A percentile compares a stretch with the other conserved stretches of the same genome.
phyloP scores from a whole-genome alignment of 2,329 filamentous ascomycete genomes.

The Diaporthe citrichinensis region DNA sequence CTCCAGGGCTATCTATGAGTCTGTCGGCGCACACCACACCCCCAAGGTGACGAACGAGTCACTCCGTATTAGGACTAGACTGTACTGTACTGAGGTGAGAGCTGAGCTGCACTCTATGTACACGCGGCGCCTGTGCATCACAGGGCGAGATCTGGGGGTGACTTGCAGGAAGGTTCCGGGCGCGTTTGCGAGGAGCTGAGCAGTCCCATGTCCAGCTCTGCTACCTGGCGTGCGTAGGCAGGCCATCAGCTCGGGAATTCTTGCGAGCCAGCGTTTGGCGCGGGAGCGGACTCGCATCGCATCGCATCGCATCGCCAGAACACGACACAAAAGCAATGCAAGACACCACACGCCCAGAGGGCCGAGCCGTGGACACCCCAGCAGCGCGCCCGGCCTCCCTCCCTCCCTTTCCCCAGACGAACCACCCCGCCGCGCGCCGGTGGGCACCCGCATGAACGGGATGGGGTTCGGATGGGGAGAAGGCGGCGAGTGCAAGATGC shows the following conservation, averaged over 20 bases:
- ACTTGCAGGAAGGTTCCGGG: background rate
- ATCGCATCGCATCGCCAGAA: background rate
- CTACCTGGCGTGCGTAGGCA: background rate
- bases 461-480: slow-evolving; percentile 10
- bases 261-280: slow-evolving; percentile 18
- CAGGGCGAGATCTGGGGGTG: slow-evolving; percentile 13
- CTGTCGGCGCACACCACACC: background rate
- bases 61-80: background rate
- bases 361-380: slow-evolving; percentile 18
- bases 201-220: background rate
- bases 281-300: slow-evolving; percentile 7
- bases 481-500: slow-evolving; percentile 10
- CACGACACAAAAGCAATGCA: slow-evolving; percentile 24
- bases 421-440: background rate
- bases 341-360: slow-evolving; percentile 28
- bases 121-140: background rate
- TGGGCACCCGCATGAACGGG: slow-evolving; percentile 34
- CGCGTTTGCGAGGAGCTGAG: background rate
- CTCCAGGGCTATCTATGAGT: background rate
- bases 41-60: background rate
- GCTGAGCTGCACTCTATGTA: background rate
- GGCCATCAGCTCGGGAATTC: slow-evolving; percentile 24
- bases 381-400: slow-evolving; percentile 2
- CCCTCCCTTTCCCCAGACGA: slow-evolving; percentile 21
- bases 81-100: background rate